phyloP scores from a whole-genome alignment of 768 basidiomycete species.

The Panus rudis region DNA sequence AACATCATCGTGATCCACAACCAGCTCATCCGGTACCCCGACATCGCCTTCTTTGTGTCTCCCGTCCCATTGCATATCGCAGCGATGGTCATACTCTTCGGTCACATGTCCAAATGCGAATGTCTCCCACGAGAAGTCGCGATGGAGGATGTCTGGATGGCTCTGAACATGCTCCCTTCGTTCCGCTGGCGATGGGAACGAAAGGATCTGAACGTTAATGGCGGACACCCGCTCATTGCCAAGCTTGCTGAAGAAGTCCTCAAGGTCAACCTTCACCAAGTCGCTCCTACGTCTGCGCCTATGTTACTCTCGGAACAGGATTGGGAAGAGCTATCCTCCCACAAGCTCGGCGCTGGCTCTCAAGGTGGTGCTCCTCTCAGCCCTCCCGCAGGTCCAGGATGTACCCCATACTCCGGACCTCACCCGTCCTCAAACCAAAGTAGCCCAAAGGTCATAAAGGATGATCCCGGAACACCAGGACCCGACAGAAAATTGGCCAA shows the following conservation, averaged over 20 bases:
- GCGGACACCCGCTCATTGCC: slow-evolving; percentile 78
- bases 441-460: slow-evolving; percentile 6
- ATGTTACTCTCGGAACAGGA: slow-evolving; percentile 37
- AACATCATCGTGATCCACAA: slow-evolving; percentile 83
- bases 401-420: too few species aligned
- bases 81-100: slow-evolving; percentile 87
- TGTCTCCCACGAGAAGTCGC: slow-evolving; percentile 57
- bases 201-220: slow-evolving; percentile 55
- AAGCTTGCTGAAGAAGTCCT: slow-evolving; percentile 78
- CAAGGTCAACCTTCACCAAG: slow-evolving; percentile 60
- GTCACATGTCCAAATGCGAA: slow-evolving; percentile 75
- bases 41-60: slow-evolving; percentile 83
- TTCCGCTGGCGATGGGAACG: slow-evolving; percentile 93
- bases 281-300: slow-evolving; percentile 33
- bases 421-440: slow-evolving; percentile 26
- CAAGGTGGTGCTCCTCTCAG: slow-evolving; percentile 14
- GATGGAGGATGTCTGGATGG: slow-evolving; percentile 79
- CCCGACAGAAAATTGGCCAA: slow-evolving; percentile 44
- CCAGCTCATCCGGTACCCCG: slow-evolving; percentile 76
- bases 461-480: slow-evolving; percentile 7
- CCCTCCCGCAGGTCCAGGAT: slow-evolving; percentile 30
- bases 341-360: background rate
- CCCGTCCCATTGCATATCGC: slow-evolving; percentile 86
- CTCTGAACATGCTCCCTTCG: slow-evolving; percentile 80
- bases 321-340: slow-evolving; percentile 31